A percentile compares a stretch with the other conserved stretches of the same genome.
Conservation (phyloP, 1,284 basidiomycete species). For the Cerrena zonata region DNA sequence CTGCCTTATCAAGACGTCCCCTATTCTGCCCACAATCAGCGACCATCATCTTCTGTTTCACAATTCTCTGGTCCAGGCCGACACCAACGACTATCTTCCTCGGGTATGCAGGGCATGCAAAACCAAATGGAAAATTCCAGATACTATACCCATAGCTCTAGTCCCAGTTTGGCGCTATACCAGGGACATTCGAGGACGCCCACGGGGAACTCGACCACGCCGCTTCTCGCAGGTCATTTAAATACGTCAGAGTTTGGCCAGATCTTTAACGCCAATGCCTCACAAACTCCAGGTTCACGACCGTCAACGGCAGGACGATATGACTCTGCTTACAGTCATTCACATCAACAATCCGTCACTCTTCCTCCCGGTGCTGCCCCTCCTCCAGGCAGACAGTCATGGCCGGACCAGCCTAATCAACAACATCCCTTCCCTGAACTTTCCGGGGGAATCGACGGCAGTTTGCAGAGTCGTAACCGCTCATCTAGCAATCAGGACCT, state of each 20-base stretch:
- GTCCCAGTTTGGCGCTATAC: not conserved
- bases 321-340: not conserved
- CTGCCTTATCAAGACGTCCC: not conserved
- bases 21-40: not conserved
- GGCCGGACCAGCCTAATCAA: not conserved
- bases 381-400: not conserved
- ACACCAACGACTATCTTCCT: not conserved
- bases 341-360: not conserved
- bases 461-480: no score
- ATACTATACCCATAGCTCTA: not conserved
- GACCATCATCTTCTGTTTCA: not conserved
- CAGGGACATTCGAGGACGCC: not conserved
- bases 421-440: no score
- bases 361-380: not conserved
- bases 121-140: not conserved
- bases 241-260: no score
- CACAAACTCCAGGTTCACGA: not conserved
- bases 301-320: not conserved
- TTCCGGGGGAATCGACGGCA: no score
- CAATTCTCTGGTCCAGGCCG: not conserved
- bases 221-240: no score
- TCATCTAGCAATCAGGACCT: no score
- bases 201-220: not conserved
- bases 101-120: not conserved
- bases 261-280: no score